phyloP scores from a whole-genome alignment of 2,329 filamentous ascomycete genomes.

The Ampelomyces quisqualis region DNA sequence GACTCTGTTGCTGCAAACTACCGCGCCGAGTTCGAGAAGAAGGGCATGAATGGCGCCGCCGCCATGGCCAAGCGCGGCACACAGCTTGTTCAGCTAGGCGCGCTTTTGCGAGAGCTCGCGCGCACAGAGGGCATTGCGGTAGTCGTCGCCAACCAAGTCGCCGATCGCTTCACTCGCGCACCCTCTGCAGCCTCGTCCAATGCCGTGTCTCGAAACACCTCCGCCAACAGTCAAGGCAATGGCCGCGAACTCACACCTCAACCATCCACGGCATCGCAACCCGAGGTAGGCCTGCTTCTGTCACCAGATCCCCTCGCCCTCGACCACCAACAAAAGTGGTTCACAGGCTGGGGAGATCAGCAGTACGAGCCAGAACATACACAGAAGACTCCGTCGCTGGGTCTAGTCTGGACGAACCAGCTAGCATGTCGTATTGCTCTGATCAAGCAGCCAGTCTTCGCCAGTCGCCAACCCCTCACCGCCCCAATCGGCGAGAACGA shows the following conservation, averaged over 20 bases:
- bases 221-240: conserved; percentile 29
- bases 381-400: conserved; percentile 81
- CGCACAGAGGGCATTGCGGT: conserved; percentile 73
- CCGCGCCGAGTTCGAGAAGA: conserved; percentile 79
- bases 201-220: conserved; percentile 29
- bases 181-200: conserved; percentile 25
- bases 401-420: conserved; percentile 89
- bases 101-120: conserved; percentile 74
- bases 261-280: conserved; percentile 12
- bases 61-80: conserved; percentile 71
- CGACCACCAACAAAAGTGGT: conserved; percentile 90
- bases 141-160: conserved; percentile 93
- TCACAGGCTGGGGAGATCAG: conserved; percentile 87
- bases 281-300: conserved; percentile 31
- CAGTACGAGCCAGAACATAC: conserved; percentile 34
- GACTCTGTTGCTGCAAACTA: conserved; percentile 97
- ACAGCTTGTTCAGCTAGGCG: conserved; percentile 75
- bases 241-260: conserved; percentile 18
- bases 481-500: conserved; percentile 43
- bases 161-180: conserved; percentile 69
- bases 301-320: conserved; percentile 65
- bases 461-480: conserved; percentile 14
- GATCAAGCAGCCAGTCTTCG: conserved; percentile 65
- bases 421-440: conserved; percentile 79
- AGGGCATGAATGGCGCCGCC: conserved; percentile 41